Evolutionary conservation across 1,284 basidiomycete species (phyloP).

Genomic region (Puccinia triticina): DNA sequence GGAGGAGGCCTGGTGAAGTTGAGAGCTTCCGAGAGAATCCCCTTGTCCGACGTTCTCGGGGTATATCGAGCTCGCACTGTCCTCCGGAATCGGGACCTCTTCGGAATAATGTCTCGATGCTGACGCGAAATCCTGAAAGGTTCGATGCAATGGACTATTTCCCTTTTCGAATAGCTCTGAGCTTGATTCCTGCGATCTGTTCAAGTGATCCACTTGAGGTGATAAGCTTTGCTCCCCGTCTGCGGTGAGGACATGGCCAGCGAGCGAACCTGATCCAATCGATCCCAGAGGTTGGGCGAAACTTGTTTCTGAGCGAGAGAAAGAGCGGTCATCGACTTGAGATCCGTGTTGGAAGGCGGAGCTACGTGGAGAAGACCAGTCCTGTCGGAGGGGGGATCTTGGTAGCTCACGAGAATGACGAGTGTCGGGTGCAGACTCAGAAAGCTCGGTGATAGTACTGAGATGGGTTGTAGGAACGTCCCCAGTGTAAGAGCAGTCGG

Average conservation of each 20-base stretch:
- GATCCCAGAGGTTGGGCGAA: background rate
- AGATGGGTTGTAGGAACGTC: slow-evolving; percentile 2
- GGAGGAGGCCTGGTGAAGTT: background rate
- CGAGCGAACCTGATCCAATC: background rate
- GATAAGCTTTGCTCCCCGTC: background rate
- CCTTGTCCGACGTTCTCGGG: background rate
- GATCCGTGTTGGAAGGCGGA: background rate
- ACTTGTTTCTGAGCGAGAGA: background rate
- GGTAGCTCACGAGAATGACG: background rate
- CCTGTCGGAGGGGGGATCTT: background rate
- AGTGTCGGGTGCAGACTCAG: background rate
- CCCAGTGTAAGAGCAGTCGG: background rate
- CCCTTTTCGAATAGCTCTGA: background rate
- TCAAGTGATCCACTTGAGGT: background rate
- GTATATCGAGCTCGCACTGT: background rate
- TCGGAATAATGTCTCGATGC: background rate
- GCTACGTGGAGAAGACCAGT: background rate
- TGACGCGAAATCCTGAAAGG: background rate
- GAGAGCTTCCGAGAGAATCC: background rate
- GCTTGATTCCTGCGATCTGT: background rate
- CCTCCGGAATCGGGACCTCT: background rate
- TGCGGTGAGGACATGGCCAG: background rate
- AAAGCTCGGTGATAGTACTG: slow-evolving; percentile 13
- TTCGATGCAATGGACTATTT: background rate
- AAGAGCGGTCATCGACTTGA: background rate